These are phyloP conservation scores for Basidioascus undulatus DNA, from an alignment of 768 basidiomycete genomes.

Conservation along the genomic window DNA sequence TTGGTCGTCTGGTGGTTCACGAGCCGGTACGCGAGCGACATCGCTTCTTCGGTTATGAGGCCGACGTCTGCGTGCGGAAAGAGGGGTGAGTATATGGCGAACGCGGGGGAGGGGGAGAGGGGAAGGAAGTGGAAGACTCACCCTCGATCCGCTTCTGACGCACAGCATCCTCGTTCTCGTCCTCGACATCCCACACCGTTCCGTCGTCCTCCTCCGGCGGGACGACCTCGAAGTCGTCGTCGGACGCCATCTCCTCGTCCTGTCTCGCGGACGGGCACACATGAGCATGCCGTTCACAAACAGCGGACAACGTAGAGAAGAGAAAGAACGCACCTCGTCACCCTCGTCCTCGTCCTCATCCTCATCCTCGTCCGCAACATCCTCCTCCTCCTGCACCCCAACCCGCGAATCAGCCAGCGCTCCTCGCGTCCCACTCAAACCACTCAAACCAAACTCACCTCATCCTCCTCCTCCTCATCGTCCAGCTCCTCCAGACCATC, in stretches of 20 bases:
- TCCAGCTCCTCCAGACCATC: slow-evolving; percentile 21
- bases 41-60: slow-evolving; percentile 63
- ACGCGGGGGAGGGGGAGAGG: background rate
- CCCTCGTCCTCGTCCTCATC: slow-evolving; percentile 14
- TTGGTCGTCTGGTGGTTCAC: slow-evolving; percentile 76
- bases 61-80: slow-evolving; percentile 35
- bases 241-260: slow-evolving; percentile 15
- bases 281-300: no score
- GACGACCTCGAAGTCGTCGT: slow-evolving; percentile 51
- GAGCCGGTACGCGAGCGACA: slow-evolving; percentile 70
- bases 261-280: no score
- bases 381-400: background rate
- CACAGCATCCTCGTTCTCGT: slow-evolving; percentile 45
- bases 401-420: background rate
- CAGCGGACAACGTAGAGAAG: no score
- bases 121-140: slow-evolving; percentile 18
- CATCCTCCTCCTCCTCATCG: slow-evolving; percentile 16
- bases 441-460: slow-evolving; percentile 11
- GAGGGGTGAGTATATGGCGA: background rate
- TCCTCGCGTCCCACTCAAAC: background rate
- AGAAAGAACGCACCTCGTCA: slow-evolving; percentile 3
- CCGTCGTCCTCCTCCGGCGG: slow-evolving; percentile 32
- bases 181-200: slow-evolving; percentile 58
- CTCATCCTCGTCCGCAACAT: slow-evolving; percentile 5
- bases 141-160: slow-evolving; percentile 40